These are phyloP conservation scores for Diaporthe citri DNA, from an alignment of 2,329 filamentous ascomycete genomes.

Conservation along the genomic window DNA sequence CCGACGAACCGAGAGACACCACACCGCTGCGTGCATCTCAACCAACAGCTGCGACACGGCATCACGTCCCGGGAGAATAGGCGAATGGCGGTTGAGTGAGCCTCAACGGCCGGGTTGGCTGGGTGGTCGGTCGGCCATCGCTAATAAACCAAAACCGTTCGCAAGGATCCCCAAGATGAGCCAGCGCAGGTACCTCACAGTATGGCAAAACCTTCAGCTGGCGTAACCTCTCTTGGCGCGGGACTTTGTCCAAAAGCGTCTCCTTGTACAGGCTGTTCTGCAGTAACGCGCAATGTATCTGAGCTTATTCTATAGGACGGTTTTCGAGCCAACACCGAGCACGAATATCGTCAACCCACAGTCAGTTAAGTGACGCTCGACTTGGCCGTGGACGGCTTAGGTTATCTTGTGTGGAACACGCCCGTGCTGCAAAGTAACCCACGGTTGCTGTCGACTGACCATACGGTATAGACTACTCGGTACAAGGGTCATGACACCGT, in stretches of 20 bases:
- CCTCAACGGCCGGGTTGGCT: slow-evolving; percentile 9
- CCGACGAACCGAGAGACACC: slow-evolving; percentile 18
- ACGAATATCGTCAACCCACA: background rate
- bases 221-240: background rate
- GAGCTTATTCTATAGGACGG: background rate
- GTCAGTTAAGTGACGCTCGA: background rate
- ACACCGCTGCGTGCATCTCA: background rate
- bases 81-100: background rate
- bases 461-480: too few relatives aligned
- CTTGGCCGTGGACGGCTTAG: background rate
- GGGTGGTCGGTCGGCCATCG: background rate
- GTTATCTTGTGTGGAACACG: background rate
- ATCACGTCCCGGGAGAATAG: background rate
- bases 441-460: background rate
- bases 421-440: background rate
- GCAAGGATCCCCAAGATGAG: background rate
- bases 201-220: background rate
- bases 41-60: background rate
- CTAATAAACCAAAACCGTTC: background rate
- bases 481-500: too few relatives aligned
- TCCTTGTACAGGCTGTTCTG: background rate
- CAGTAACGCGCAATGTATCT: background rate
- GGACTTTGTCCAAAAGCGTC: slow-evolving; percentile 7
- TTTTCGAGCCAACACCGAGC: background rate
- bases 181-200: background rate